These are phyloP conservation scores for Westerdykella aurantiaca DNA, from an alignment of 2,329 filamentous ascomycete species.

Conservation along the genomic window DNA sequence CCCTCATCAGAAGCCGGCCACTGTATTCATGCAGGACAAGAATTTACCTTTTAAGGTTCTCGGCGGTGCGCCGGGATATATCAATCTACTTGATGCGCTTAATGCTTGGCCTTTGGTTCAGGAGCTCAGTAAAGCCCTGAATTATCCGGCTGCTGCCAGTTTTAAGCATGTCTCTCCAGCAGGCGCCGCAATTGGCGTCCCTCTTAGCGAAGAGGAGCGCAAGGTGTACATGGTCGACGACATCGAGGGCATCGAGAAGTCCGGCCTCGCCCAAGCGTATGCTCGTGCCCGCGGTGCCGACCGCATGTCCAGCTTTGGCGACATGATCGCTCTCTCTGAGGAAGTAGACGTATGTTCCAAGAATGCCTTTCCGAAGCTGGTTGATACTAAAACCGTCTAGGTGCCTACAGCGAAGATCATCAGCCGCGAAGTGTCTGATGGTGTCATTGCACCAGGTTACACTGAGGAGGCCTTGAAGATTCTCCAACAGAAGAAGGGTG, in stretches of 20 bases:
- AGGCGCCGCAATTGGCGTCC: slow-evolving; percentile 87
- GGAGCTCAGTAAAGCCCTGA: slow-evolving; percentile 85
- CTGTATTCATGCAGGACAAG: slow-evolving; percentile 68
- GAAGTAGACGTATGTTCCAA: slow-evolving; percentile 62
- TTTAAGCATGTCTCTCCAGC: slow-evolving; percentile 98
- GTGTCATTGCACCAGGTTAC: slow-evolving; percentile 88
- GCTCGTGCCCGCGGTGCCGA: slow-evolving; percentile 92
- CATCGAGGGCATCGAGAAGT: slow-evolving; percentile 81
- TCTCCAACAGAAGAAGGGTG: slow-evolving; percentile 95
- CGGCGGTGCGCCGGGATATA: slow-evolving; percentile 84
- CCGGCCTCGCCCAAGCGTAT: slow-evolving; percentile 85
- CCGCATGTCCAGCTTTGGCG: slow-evolving; percentile 97
- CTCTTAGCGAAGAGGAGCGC: slow-evolving; percentile 78
- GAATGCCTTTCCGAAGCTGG: background rate
- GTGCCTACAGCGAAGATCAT: slow-evolving; percentile 93
- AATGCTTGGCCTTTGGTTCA: slow-evolving; percentile 97
- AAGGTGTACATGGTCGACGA: slow-evolving; percentile 99
- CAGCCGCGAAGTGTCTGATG: slow-evolving; percentile 94
- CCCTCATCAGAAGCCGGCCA: slow-evolving; percentile 95
- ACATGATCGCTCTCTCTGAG: slow-evolving; percentile 89
- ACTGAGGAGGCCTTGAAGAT: slow-evolving; percentile 80
- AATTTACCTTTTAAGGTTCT: slow-evolving; percentile 93
- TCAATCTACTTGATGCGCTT: slow-evolving; percentile 92
- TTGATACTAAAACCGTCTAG: slow-evolving; percentile 7
- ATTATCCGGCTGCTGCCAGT: slow-evolving; percentile 84